phyloP scores from a whole-genome alignment of 768 basidiomycete species.

The Russula abietina region DNA sequence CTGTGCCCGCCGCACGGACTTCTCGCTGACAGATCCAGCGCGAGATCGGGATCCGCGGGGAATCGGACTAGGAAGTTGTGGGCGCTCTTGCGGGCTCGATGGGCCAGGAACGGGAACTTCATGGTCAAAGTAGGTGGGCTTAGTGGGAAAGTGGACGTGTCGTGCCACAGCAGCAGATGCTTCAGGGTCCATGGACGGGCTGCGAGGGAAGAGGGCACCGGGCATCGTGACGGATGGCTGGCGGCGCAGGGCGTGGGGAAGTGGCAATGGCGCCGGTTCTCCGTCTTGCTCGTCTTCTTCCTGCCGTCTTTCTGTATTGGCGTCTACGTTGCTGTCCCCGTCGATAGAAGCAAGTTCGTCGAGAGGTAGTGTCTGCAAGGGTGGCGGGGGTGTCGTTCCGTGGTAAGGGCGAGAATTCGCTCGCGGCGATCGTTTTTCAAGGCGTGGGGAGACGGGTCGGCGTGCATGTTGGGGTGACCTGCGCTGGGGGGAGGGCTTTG shows the following conservation, averaged over 20 bases:
- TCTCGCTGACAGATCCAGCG: slow-evolving; percentile 3
- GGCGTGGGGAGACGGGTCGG: slow-evolving; percentile 2
- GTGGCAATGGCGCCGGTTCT: slow-evolving; percentile 31
- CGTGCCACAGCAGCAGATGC: slow-evolving; percentile 32
- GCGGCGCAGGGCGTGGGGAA: slow-evolving; percentile 34
- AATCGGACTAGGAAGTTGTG: neutral
- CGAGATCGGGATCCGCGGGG: slow-evolving; percentile 12
- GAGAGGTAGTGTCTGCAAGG: neutral
- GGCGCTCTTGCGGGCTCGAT: slow-evolving; percentile 12
- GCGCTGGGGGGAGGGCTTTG: slow-evolving; percentile 1
- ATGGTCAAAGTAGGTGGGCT: slow-evolving; percentile 11
- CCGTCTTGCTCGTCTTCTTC: slow-evolving; percentile 3
- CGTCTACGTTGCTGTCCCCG: neutral
- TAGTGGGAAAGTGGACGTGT: slow-evolving; percentile 39
- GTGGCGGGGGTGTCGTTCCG: neutral
- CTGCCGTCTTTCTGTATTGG: slow-evolving; percentile 24
- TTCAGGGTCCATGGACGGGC: slow-evolving; percentile 48
- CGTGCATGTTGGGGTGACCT: neutral
- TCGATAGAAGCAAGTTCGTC: neutral
- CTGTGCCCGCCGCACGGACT: neutral
- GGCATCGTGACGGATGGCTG: slow-evolving; percentile 64
- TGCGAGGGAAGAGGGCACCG: slow-evolving; percentile 69
- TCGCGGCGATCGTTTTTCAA: neutral
- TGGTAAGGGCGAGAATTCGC: neutral
- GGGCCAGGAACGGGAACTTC: slow-evolving; percentile 12